Base-by-base conservation (phyloP, 805 yeast genomes). In the Priceomyces medius region DNA sequence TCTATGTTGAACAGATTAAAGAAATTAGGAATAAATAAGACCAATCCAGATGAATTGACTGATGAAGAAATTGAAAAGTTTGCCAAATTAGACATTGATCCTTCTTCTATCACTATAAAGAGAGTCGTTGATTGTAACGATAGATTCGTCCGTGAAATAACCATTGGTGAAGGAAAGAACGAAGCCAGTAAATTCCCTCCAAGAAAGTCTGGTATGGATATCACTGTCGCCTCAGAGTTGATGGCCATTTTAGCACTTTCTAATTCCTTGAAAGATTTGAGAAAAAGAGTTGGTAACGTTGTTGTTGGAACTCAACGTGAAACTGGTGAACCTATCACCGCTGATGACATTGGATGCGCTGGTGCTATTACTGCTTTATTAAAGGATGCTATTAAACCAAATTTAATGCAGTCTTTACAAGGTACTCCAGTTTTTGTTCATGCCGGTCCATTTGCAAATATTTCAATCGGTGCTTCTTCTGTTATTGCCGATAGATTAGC, bases 361-460 rank as follows among this genome's bases (percentile, higher is more conserved):
- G 98, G 98, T 57, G 98, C 98, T 13, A 70, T 91, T 47, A 85
- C 97, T 37, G 97, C 98, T 9, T 75, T 91, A 57, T 73, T 91
- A 76, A 91, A 89, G 70, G 98, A 91, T 61, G 96, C 98, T 18
- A 83, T 91, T 62, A 91, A 90, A 71, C 98, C 98, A 51, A 91
- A 88, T 62, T 67, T 91, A 61, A 91, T 91, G 98, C 98, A 91
- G 68, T 88, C 97, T 38, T 76, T 91, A 47, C 97, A 91, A 68
- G 98, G 98, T 45, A 90, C 97, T 6, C 98, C 98, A 4, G 98
- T 91, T 19, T 81, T 91, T 58, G 96, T 91, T 14, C 98, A 91
- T 61, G 97, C 97, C 31, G 98, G 98, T 48, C 98, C 98, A 20
- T 91, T 91, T 64, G 98, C 98, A 51, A 91, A 91, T 68, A 91